Conservation (phyloP, 129 eudicot species). For the Centrapalus pauciflorus region DNA sequence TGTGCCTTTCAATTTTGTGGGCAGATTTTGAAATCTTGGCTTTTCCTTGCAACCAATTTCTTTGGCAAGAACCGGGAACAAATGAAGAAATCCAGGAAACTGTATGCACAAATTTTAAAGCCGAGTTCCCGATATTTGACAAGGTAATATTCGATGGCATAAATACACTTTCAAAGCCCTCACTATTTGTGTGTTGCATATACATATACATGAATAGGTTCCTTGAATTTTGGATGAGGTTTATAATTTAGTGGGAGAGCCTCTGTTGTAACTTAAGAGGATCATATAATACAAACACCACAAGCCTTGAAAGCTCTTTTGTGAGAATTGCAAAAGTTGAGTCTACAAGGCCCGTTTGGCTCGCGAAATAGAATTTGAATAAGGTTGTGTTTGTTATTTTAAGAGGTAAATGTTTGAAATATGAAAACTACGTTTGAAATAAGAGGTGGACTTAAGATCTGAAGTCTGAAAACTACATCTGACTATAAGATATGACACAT, state of each 20-base stretch:
- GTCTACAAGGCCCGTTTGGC: too few relatives aligned
- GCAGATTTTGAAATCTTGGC: conserved; percentile 86
- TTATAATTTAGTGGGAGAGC: background rate
- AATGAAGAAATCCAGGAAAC: conserved; percentile 75
- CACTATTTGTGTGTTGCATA: background rate
- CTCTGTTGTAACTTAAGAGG: too few relatives aligned
- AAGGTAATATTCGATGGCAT: conserved; percentile 45
- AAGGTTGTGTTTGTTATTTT: too few relatives aligned
- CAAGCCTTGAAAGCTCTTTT: too few relatives aligned
- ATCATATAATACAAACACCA: too few relatives aligned
- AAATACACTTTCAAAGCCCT: background rate
- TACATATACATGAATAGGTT: background rate
- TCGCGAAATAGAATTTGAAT: too few relatives aligned
- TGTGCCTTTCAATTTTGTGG: background rate
- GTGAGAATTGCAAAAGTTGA: too few relatives aligned
- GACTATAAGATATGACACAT: too few relatives aligned
- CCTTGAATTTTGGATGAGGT: background rate
- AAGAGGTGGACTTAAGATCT: too few relatives aligned
- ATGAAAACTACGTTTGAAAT: too few relatives aligned
- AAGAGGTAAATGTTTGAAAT: too few relatives aligned
- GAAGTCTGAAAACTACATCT: too few relatives aligned
- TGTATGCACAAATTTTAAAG: conserved; percentile 76
- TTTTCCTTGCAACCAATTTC: conserved; percentile 91
- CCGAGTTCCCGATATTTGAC: conserved; percentile 83
- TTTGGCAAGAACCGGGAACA: conserved; percentile 89